phyloP scores from a whole-genome alignment of 805 yeast species.

The Candida cerambycidarum region DNA sequence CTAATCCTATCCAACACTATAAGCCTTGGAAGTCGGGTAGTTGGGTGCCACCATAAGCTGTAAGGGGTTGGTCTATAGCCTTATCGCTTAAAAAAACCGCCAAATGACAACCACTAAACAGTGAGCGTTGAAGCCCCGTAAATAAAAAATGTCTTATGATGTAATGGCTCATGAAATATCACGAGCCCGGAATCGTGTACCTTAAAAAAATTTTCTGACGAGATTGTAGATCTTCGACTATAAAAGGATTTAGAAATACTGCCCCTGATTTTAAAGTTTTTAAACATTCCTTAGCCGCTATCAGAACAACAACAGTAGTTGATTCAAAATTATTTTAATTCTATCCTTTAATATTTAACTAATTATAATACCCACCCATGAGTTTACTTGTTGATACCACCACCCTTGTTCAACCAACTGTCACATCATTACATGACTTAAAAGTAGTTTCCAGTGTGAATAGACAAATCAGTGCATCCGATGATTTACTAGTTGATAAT shows the following conservation, averaged over 20 bases:
- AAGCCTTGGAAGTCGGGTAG: too few relatives aligned
- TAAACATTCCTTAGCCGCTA: background rate
- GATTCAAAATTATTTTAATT: too few relatives aligned
- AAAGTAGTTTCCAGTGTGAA: background rate
- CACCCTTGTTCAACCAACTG: constrained; percentile 7
- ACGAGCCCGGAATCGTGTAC: constrained; percentile 2
- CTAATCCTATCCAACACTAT: too few relatives aligned
- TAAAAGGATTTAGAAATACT: background rate
- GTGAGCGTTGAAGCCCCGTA: background rate
- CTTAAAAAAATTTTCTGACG: constrained; percentile 6
- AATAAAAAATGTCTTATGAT: constrained; percentile 1
- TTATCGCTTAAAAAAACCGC: too few relatives aligned
- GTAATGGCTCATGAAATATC: constrained; percentile 2
- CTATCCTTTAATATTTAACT: too few relatives aligned
- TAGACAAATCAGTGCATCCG: background rate
- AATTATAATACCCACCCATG: too few relatives aligned
- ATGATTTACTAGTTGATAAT: constrained; percentile 7
- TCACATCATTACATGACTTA: constrained; percentile 3
- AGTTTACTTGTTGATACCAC: constrained; percentile 8
- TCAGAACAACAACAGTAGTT: background rate
- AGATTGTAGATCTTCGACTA: constrained; percentile 2
- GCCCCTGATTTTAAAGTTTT: constrained; percentile 1
- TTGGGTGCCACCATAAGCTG: too few relatives aligned
- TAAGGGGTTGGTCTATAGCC: too few relatives aligned
- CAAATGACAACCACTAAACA: too few relatives aligned